Percentiles rank a stretch among this genome's conserved stretches.
phyloP scores from a whole-genome alignment of 208 protist genomes.

The Leishmania martiniquensis region DNA sequence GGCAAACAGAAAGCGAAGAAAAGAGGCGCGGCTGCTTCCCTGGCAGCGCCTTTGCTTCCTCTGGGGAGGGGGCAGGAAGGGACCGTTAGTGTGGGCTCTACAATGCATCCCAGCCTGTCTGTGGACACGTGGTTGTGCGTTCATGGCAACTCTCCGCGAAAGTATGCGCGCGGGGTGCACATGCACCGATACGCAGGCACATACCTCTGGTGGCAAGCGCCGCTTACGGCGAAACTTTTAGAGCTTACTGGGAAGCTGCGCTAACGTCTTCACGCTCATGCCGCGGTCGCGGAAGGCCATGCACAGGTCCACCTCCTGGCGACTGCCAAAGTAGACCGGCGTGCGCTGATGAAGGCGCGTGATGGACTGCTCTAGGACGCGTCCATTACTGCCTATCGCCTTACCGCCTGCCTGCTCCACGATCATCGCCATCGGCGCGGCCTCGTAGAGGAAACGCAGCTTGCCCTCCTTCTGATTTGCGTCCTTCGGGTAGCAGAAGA shows the following conservation, averaged over 20 bases:
- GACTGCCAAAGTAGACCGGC: constrained; percentile 92
- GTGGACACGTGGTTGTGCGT: not conserved
- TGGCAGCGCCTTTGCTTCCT: not conserved
- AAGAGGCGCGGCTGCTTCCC: not conserved
- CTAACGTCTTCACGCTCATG: not conserved
- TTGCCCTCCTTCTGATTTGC: constrained; percentile 94
- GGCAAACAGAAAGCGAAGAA: not conserved
- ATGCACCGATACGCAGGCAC: not conserved
- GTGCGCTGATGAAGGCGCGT: constrained; percentile 91
- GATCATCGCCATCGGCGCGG: constrained; percentile 93
- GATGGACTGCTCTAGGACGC: constrained; percentile 89
- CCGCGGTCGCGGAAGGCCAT: constrained; percentile 63
- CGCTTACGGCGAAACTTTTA: constrained; percentile 20
- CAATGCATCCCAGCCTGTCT: no score
- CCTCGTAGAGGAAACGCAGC: constrained; percentile 97
- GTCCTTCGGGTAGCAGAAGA: constrained; percentile 98
- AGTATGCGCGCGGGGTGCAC: not conserved
- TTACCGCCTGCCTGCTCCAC: constrained; percentile 93
- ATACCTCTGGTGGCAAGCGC: not conserved
- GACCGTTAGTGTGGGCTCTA: not conserved
- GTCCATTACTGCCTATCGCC: constrained; percentile 68
- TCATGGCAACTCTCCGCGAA: constrained; percentile 1
- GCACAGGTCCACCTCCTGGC: constrained; percentile 88
- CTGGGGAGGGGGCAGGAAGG: not conserved
- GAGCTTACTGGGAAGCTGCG: constrained; percentile 44